Evolutionary conservation across 208 protist species (phyloP), one percentile per base, ranked within the genome.

Genomic region (Leishmania amazonensis): DNA sequence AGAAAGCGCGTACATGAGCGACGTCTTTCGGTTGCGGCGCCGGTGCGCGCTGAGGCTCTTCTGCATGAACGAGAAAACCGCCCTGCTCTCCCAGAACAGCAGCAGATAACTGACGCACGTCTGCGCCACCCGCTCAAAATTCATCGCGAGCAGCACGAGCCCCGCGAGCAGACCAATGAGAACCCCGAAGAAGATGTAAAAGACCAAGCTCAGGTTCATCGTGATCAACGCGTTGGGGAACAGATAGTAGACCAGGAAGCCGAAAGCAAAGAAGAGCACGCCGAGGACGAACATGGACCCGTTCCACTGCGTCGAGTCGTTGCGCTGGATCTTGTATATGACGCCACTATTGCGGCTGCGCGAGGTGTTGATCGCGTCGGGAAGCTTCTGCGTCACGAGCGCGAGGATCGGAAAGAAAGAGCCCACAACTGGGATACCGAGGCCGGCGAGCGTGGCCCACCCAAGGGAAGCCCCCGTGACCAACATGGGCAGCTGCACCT

Each of bases 171-270:
- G 93, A n/a, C 86, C 89, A 70, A 99, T 77, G 8, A 99, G 80
- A 8, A 99, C 75, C 38, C 83, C 85, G 71, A 99, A 98, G 88
- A 99, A 99, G 80, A 99, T 97, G 86, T 97, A 96, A 38, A 99
- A 91, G 51, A 99, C 81, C 2, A 99, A 80, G 31, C 64, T 70
- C 2, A 99, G 79, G 76, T 99, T 96, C 76, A 96, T 90, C 13
- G 83, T 81, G 15, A 99, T 54, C 0, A 99, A 71, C 1, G 88
- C 84, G 38, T 96, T 87, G 38, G 98, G 98, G 35, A 99, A 93
- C 13, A 99, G 58, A 80, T 98, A 99, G 88, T 99, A 99, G 17
- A 99, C 78, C 7, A 95, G 81, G 70, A 97, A 92, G 19, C 97
- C 96, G 74, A 96, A 92, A 35, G 90, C 54, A 13, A 89, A 79